Evolutionary conservation across 2,329 filamentous ascomycete species (phyloP), one percentile per base, ranked within the genome.

Genomic region (Huntiella abstrusa): DNA sequence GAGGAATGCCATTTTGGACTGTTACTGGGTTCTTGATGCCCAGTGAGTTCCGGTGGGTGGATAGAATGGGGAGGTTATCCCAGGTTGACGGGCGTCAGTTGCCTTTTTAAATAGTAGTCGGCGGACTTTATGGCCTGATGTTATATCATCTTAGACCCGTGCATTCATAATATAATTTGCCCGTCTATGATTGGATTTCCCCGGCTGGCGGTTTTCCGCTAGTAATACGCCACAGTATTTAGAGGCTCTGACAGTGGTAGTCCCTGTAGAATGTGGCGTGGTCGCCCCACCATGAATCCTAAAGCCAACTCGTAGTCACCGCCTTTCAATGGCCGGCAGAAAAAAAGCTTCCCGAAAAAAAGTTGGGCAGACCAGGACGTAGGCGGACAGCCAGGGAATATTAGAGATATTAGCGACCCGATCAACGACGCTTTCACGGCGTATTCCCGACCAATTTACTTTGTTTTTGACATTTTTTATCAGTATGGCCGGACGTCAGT

Each of bases 401-500:
- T 28, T 6, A 10, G 22, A 7, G 22, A 28, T 17, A 12, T 34
- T 3, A n/a, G 34, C 34, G 12, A n/a, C 34, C 5, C 12, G 15
- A 36, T 36, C 34, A 36, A n/a, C 34, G 15, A 36, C 34, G 22
- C 22, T 28, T 28, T 28, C 22, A 28, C 22, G 22, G 22, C 22
- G 22, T 28, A 28, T 28, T 28, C 22, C 22, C 22, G 22, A 28
- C 22, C 22, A 28, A 28, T 15, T 36, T 15, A 36, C 4, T 36
- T 36, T 36, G 3, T 2, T 36, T 36, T n/a, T 36, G 12, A 16
- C 1, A 36, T 5, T 15, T 15, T 36, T 10, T 60, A 47, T 35
- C 19, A 16, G 47, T 13, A 75, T 76, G 72, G 66, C 69, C 15
- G 72, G 73, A 57, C 66, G 72, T 52, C 72, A 76, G 62, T 62